phyloP scores from a whole-genome alignment of 2,329 filamentous ascomycete species.

The Calonectria ilicicola region DNA sequence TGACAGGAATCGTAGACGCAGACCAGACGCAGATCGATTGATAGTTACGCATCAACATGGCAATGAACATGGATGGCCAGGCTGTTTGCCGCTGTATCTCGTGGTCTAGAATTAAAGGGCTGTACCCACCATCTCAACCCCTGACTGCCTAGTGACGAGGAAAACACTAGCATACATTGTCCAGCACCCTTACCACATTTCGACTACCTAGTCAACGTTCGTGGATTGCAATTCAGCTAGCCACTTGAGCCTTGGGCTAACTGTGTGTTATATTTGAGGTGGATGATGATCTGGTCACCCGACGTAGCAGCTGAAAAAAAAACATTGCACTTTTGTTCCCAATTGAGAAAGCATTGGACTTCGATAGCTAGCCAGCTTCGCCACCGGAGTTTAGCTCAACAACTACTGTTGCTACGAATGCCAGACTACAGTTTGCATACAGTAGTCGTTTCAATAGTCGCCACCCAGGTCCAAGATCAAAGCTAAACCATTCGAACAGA shows the following conservation, averaged over 20 bases:
- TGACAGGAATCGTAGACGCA: no score
- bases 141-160: background rate
- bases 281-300: background rate
- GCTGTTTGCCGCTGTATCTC: no score
- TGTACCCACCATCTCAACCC: no score
- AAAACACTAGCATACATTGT: background rate
- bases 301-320: background rate
- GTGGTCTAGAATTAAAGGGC: background rate
- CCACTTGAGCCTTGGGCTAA: background rate
- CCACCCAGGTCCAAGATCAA: background rate
- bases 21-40: no score
- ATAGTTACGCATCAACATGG: no score
- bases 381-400: background rate
- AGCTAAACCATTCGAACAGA: background rate
- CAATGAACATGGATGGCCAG: no score
- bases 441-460: background rate
- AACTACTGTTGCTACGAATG: background rate
- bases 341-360: background rate
- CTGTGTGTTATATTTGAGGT: background rate
- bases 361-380: background rate
- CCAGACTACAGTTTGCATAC: background rate
- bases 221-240: background rate
- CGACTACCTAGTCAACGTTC: background rate
- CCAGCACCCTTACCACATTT: background rate
- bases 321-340: background rate